Conservation (phyloP, 1,139 yeast genomes). For the Kazachstania sp. region DNA sequence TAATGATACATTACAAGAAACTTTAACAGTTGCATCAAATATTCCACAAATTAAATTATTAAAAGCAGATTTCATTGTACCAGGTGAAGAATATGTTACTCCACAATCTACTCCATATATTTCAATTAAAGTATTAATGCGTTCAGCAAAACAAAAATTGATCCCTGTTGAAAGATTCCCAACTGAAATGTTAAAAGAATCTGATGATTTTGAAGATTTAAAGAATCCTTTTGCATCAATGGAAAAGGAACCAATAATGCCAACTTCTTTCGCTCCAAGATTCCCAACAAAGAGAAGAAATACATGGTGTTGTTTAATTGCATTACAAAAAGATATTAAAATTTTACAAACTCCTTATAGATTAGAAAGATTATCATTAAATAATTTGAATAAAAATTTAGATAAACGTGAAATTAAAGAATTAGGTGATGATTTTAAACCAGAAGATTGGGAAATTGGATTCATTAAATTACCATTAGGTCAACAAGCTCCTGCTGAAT, state of each 20-base stretch:
- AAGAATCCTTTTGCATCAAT: slow-evolving; percentile 65
- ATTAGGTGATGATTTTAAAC: slow-evolving; percentile 26
- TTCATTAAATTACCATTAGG: slow-evolving; percentile 68
- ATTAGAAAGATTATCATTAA: slow-evolving; percentile 36
- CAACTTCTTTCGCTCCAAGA: slow-evolving; percentile 59
- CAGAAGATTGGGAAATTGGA: slow-evolving; percentile 47
- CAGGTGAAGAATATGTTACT: slow-evolving; percentile 73
- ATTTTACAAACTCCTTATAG: slow-evolving; percentile 60
- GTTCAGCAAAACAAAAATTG: slow-evolving; percentile 55
- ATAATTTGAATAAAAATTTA: slow-evolving; percentile 21
- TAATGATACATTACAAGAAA: slow-evolving; percentile 37
- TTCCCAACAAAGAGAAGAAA: slow-evolving; percentile 53
- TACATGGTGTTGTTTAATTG: slow-evolving; percentile 61
- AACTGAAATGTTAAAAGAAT: slow-evolving; percentile 38
- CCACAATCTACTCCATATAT: slow-evolving; percentile 71
- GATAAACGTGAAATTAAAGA: slow-evolving; percentile 27
- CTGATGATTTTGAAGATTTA: slow-evolving; percentile 54
- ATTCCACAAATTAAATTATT: slow-evolving; percentile 66
- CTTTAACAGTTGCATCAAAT: slow-evolving; percentile 51
- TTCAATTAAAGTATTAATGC: slow-evolving; percentile 63
- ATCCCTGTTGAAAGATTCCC: slow-evolving; percentile 25
- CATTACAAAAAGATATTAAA: slow-evolving; percentile 68
- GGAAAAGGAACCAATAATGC: slow-evolving; percentile 56
- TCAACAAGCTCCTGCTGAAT: slow-evolving; percentile 60
- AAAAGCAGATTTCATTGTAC: slow-evolving; percentile 70